Evolutionary conservation across 1,284 basidiomycete genomes (phyloP), one percentile per base, ranked within the genome.

Genomic region (Pholiota adiposa): DNA sequence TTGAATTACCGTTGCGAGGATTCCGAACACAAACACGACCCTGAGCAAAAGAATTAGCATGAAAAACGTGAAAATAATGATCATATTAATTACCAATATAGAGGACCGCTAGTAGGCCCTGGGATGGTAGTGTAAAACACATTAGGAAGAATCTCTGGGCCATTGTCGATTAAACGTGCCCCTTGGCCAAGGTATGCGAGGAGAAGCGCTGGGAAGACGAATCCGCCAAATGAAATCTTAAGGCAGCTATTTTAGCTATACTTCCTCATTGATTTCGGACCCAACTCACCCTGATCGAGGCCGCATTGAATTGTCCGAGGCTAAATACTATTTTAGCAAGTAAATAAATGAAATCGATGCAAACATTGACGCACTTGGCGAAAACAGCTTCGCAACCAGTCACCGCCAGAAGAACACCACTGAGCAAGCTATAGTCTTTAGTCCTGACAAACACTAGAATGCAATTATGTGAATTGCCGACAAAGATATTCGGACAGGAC

Each of bases 101-200:
- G 69, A 0, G 76, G 72, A 0, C 86, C 85, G 60, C 82, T 80
- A 1, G 61, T 56, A 0, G 73, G 70, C 1, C 87, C 88, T 0
- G 88, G 88, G 46, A 90, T 89, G 2, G 83, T 80, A 3, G 76
- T 73, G 70, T 89, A 90, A 69, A 90, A 90, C 0, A 89, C 72
- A 61, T 87, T 87, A 0, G 63, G 25, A 3, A 89, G 65, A 9
- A 88, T 80, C 0, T 54, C 62, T 9, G 79, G 77, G 4, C 83
- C 82, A 57, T 85, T 78, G 0, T 65, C 60, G 54, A 89, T 83
- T 27, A 90, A 72, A 3, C 80, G 75, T 11, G 88, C 85, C 12
- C 88, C 88, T 73, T 91, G 88, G 1, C 88, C 89, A 25, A 89
- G 81, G 65, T 89, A 89, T 3, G 85, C 84, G 0, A 90, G 73